phyloP scores from a whole-genome alignment of 2,329 filamentous ascomycete species.

The Tympanopsis confertula region DNA sequence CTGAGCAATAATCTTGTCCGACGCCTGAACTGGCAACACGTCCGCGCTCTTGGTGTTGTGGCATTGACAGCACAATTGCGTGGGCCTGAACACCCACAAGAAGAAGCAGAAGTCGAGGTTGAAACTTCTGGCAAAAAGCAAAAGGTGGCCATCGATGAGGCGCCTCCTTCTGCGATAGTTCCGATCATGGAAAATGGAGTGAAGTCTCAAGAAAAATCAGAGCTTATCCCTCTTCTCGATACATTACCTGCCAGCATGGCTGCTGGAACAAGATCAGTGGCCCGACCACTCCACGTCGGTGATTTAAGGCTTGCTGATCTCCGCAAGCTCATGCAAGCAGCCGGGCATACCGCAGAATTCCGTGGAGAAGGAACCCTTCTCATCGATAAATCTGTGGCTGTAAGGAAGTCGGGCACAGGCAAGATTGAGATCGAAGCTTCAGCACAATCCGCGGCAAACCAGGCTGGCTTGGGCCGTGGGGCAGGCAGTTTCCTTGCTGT shows the following conservation, averaged over 20 bases:
- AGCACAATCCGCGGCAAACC: conserved; percentile 35
- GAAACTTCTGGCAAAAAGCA: background rate
- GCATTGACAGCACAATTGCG: conserved; percentile 69
- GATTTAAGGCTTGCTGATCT: conserved; percentile 83
- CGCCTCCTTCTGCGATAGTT: background rate
- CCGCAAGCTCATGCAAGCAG: conserved; percentile 67
- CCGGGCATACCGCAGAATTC: conserved; percentile 83
- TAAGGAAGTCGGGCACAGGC: conserved; percentile 78
- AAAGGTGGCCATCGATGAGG: background rate
- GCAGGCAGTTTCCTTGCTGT: conserved; percentile 74
- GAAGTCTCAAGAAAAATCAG: conserved; percentile 1
- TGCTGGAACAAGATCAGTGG: conserved; percentile 63
- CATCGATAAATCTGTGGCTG: conserved; percentile 77
- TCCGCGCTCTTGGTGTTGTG: conserved; percentile 78
- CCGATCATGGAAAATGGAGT: too few relatives aligned
- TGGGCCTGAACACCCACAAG: background rate
- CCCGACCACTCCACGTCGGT: conserved; percentile 86
- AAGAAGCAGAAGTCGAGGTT: background rate
- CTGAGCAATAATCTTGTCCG: conserved; percentile 75
- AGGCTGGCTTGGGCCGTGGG: conserved; percentile 28
- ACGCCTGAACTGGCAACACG: conserved; percentile 86
- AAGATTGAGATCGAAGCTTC: conserved; percentile 78
- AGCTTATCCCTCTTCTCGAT: background rate
- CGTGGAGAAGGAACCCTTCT: conserved; percentile 84
- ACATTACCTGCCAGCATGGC: conserved; percentile 46